phyloP scores from a whole-genome alignment of 2,329 filamentous ascomycete species.

The Fusarium sp. region DNA sequence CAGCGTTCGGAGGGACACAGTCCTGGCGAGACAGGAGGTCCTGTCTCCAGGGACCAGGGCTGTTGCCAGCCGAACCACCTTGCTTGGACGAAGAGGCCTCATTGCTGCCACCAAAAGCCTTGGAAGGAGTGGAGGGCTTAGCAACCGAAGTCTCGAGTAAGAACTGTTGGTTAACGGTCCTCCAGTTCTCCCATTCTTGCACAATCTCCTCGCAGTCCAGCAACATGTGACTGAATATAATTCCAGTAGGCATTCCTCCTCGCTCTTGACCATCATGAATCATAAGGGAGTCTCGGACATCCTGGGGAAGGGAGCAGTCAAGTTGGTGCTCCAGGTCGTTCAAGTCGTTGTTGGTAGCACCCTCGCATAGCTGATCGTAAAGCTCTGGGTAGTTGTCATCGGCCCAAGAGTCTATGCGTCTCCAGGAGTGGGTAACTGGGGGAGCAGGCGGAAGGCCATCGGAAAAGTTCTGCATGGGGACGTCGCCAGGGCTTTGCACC shows the following conservation, averaged over 20 bases:
- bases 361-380: conserved; percentile 91
- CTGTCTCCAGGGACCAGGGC: conserved; percentile 79
- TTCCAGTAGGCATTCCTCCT: conserved; percentile 88
- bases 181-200: conserved; percentile 98
- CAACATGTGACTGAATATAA: conserved; percentile 94
- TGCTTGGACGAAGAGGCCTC: conserved; percentile 77
- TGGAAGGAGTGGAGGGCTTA: conserved; percentile 74
- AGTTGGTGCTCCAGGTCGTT: conserved; percentile 97
- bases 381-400: conserved; percentile 97
- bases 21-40: conserved; percentile 87
- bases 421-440: conserved; percentile 90
- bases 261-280: conserved; percentile 98
- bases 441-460: conserved; percentile 92
- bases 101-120: conserved; percentile 74
- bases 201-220: conserved; percentile 98
- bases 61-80: conserved; percentile 64
- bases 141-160: conserved; percentile 70
- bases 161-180: conserved; percentile 90
- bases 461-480: conserved; percentile 95
- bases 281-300: conserved; percentile 91
- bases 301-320: conserved; percentile 91
- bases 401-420: conserved; percentile 91
- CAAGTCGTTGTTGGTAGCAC: conserved; percentile 91
- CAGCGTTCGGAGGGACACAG: conserved; percentile 84
- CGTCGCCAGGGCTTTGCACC: conserved; percentile 80